A percentile compares a stretch with the other conserved stretches of the same genome.
Conservation (phyloP, 1,139 yeast species). For the Yamadazyma atmosphaerica region DNA sequence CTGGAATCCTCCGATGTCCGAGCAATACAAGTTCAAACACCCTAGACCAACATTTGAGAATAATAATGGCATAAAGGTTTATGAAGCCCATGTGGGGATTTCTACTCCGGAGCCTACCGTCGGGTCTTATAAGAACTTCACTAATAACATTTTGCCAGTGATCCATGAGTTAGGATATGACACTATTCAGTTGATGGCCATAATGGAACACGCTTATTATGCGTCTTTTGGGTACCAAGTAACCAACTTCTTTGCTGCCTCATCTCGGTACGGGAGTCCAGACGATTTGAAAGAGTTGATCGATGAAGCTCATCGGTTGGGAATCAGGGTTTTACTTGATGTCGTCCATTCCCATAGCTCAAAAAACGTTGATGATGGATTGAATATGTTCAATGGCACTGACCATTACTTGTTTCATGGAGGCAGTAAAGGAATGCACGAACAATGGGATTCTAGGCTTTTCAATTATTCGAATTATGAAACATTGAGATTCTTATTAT, state of each 20-base stretch:
- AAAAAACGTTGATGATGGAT: constrained; percentile 90
- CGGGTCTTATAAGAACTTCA: constrained; percentile 85
- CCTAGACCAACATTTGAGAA: constrained; percentile 52
- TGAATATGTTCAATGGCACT: constrained; percentile 92
- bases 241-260: constrained; percentile 85
- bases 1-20: constrained; percentile 70
- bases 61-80: constrained; percentile 66
- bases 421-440: constrained; percentile 81
- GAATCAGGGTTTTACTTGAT: constrained; percentile 83
- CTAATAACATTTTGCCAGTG: constrained; percentile 76
- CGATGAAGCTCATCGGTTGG: constrained; percentile 88
- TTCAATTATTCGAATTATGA: constrained; percentile 92
- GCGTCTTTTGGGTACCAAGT: constrained; percentile 97
- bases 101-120: constrained; percentile 86
- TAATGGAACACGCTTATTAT: constrained; percentile 98
- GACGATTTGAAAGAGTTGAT: constrained; percentile 89
- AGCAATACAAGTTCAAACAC: constrained; percentile 60
- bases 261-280: constrained; percentile 91
- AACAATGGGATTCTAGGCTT: constrained; percentile 91
- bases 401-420: constrained; percentile 94
- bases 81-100: constrained; percentile 96
- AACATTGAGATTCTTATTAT: constrained; percentile 80
- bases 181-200: constrained; percentile 93
- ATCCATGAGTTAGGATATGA: constrained; percentile 85
- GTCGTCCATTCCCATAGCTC: constrained; percentile 97